Percentiles rank a stretch among this genome's conserved stretches.
Conservation (phyloP, 176 grass and related monocot species). For the Oryza glaberrima region DNA sequence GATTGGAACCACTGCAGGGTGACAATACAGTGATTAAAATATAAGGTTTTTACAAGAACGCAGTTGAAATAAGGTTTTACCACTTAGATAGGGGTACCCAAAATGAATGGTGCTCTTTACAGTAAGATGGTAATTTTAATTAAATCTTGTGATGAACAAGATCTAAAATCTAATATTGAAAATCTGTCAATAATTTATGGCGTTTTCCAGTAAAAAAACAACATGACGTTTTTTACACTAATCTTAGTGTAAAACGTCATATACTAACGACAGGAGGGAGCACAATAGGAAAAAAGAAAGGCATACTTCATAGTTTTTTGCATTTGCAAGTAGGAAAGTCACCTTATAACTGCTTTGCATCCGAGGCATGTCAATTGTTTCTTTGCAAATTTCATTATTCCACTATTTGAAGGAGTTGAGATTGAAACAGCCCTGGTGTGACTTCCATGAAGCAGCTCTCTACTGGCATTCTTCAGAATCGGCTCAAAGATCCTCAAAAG, state of each 20-base stretch:
- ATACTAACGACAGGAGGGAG: too few relatives aligned
- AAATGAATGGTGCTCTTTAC: not conserved
- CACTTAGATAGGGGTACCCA: not conserved
- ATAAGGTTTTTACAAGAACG: not conserved
- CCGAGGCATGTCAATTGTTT: constrained; percentile 94
- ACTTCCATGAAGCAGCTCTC: constrained; percentile 96
- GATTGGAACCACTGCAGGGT: constrained; percentile 62
- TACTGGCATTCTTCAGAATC: constrained; percentile 95
- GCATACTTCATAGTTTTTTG: not conserved
- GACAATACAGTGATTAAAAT: constrained; percentile 14
- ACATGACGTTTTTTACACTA: too few relatives aligned
- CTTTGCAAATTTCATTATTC: constrained; percentile 98
- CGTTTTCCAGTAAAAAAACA: too few relatives aligned
- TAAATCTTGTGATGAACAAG: not conserved
- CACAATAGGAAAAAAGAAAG: not conserved
- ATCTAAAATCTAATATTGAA: not conserved
- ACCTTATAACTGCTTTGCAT: constrained; percentile 98
- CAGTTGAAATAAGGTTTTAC: constrained; percentile 2
- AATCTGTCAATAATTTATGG: too few relatives aligned
- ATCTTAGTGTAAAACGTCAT: too few relatives aligned
- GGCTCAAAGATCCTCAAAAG: constrained; percentile 96
- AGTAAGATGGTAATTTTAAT: not conserved
- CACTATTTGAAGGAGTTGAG: constrained; percentile 96
- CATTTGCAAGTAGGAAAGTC: not conserved
- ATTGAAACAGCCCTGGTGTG: constrained; percentile 95